Evolutionary conservation across 1,139 yeast species (phyloP), one percentile per base, ranked within the genome.

Genomic region (Schizosaccharomyces versatilis): DNA sequence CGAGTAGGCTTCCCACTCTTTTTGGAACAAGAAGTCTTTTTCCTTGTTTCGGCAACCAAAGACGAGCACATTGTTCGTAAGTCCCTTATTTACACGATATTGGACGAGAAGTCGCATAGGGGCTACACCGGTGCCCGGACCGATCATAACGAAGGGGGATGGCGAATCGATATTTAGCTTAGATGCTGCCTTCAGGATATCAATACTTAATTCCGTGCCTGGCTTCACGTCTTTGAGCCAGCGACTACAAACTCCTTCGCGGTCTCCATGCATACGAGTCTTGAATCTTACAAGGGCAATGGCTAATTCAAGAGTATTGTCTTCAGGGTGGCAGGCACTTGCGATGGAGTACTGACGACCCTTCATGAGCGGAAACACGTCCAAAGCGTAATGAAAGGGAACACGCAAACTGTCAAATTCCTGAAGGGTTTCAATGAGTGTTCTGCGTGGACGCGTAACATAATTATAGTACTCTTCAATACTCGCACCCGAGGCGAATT

Each of bases 81-180:
- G 47, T n/a, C 7, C 24, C 32, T 41, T 19, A 19, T 36, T 36
- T 12, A 52, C 32, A 36, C 57, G 53, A 15, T 86, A 96, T 68
- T 94, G 80, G 48, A 90, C 69, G 61, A 90, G 86, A 1, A 94
- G 96, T 69, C 97, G 81, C 72, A 90, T 82, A 59, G 98, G 98
- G 9, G 98, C 97, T 57, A 90, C 90, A 66, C 98, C 98, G 7
- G 98, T 90, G 60, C 98, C 98, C 52, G 98, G 97, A 42, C 98
- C 98, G 65, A 90, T 75, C 80, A 88, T 76, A n/a, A 62, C 47
- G 6, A 61, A 53, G 7, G 65, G 64, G 7, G 32, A 53, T 6
- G 40, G 42, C 9, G 47, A 9, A 1, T 57, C 48, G 14, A 62
- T 62, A 15, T 55, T 47, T 48, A 53, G 56, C 40, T 62, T 58